Conservation (phyloP, 768 basidiomycete species). For the Neoboletus subvelutipes region DNA sequence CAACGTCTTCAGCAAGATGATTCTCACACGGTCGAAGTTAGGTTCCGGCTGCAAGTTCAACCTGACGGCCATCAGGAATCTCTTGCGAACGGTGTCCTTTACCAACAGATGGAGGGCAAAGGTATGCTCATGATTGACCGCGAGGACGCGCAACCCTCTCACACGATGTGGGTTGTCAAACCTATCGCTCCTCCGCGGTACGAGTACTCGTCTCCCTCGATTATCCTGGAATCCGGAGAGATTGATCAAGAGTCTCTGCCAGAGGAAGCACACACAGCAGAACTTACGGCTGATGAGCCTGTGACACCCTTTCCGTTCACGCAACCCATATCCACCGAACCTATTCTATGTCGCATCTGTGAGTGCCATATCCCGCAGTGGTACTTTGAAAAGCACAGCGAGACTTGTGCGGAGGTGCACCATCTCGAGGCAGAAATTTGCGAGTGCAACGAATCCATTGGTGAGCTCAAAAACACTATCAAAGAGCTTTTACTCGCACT, state of each 20-base stretch:
- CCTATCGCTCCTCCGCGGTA: slow-evolving; percentile 72
- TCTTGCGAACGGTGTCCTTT: slow-evolving; percentile 48
- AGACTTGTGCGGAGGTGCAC: slow-evolving; percentile 96
- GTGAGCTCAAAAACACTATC: slow-evolving; percentile 84
- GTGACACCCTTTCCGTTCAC: slow-evolving; percentile 72
- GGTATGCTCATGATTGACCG: slow-evolving; percentile 99
- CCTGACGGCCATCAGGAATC: slow-evolving; percentile 57
- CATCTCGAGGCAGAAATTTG: slow-evolving; percentile 92
- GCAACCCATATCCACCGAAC: slow-evolving; percentile 75
- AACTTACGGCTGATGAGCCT: slow-evolving; percentile 42
- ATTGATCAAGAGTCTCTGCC: slow-evolving; percentile 37
- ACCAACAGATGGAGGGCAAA: slow-evolving; percentile 92
- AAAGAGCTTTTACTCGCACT: slow-evolving; percentile 72
- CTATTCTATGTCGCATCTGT: slow-evolving; percentile 95
- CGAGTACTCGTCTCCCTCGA: slow-evolving; percentile 62
- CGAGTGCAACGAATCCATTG: slow-evolving; percentile 90
- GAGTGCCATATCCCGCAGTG: slow-evolving; percentile 95
- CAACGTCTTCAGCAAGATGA: slow-evolving; percentile 85
- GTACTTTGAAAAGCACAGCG: slow-evolving; percentile 99
- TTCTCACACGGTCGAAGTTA: slow-evolving; percentile 90
- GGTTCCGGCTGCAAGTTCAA: slow-evolving; percentile 82
- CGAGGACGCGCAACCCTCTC: slow-evolving; percentile 81
- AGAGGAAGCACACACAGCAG: slow-evolving; percentile 39
- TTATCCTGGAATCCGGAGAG: slow-evolving; percentile 52
- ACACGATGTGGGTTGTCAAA: slow-evolving; percentile 98